These are phyloP conservation scores for Fusarium zealandicum DNA, from an alignment of 2,329 filamentous ascomycete genomes.

Conservation along the genomic window DNA sequence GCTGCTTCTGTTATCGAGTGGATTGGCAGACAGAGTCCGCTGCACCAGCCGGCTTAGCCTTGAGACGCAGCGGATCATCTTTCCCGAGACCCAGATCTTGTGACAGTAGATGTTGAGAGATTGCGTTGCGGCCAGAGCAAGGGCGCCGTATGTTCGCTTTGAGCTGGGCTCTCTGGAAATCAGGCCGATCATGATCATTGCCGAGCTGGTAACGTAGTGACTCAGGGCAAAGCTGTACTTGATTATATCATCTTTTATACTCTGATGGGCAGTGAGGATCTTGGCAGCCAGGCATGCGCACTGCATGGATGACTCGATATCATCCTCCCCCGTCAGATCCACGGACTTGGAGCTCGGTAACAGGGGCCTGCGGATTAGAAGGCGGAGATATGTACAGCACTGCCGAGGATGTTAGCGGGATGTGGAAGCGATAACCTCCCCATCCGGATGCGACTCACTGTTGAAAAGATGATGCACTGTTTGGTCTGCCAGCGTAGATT, in stretches of 20 bases:
- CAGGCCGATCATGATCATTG: constrained; percentile 29
- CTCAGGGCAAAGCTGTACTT: constrained; percentile 29
- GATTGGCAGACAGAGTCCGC: too few relatives aligned
- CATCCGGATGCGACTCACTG: too few relatives aligned
- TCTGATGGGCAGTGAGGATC: constrained; percentile 21
- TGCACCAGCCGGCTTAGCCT: constrained; percentile 16
- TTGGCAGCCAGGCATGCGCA: constrained; percentile 24
- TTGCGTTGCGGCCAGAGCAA: constrained; percentile 12
- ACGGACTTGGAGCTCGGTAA: not conserved
- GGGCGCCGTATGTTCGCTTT: constrained; percentile 18
- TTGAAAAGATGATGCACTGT: constrained; percentile 15
- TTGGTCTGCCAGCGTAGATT: constrained; percentile 23
- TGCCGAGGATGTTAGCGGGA: too few relatives aligned
- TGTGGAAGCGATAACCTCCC: too few relatives aligned
- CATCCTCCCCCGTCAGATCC: constrained; percentile 17
- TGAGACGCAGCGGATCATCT: constrained; percentile 29
- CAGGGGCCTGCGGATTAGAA: constrained; percentile 24
- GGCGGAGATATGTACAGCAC: constrained; percentile 29
- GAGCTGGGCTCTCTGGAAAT: constrained; percentile 17
- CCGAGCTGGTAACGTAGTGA: constrained; percentile 29
- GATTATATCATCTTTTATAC: constrained; percentile 18
- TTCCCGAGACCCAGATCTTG: constrained; percentile 28
- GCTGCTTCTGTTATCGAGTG: too few relatives aligned
- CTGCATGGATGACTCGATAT: constrained; percentile 16
- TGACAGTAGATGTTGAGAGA: constrained; percentile 28